phyloP scores from a whole-genome alignment of 2,329 filamentous ascomycete genomes.

The Ophioceras dolichostomum region DNA sequence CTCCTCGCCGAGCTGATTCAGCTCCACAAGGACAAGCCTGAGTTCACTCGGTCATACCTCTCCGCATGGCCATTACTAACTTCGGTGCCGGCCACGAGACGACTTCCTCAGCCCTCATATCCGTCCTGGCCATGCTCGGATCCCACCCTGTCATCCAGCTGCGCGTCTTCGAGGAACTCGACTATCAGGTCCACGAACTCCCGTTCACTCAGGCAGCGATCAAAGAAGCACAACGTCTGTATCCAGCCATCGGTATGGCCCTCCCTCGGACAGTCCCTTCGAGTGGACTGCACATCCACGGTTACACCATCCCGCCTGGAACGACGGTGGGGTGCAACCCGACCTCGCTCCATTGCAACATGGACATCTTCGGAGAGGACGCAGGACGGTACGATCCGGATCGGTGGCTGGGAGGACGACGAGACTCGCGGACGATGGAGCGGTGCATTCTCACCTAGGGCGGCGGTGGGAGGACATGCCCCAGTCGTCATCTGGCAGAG shows the following conservation, averaged over 20 bases:
- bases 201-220: conserved; percentile 30
- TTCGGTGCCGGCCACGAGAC: conserved; percentile 45
- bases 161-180: conserved; percentile 17
- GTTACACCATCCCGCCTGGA: conserved; percentile 25
- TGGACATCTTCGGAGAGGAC: conserved; percentile 33
- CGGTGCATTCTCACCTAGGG: conserved; percentile 38
- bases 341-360: conserved; percentile 34
- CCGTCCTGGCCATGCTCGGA: conserved; percentile 33
- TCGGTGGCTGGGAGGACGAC: conserved; percentile 30
- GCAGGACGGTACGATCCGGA: conserved; percentile 29
- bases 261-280: conserved; percentile 34
- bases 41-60: conserved; percentile 34
- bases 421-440: conserved; percentile 26
- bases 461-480: conserved; percentile 36
- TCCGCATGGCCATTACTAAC: conserved; percentile 40
- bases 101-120: conserved; percentile 37
- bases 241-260: conserved; percentile 39
- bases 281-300: conserved; percentile 20
- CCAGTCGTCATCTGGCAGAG: conserved; percentile 37
- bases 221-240: conserved; percentile 36
- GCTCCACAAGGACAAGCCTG: conserved; percentile 29
- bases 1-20: conserved; percentile 33
- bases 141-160: conserved; percentile 20
- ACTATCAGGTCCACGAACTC: conserved; percentile 7
- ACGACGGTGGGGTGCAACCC: conserved; percentile 39